Percentiles rank a stretch among this genome's conserved stretches.
These are phyloP conservation scores for Helicosporidium sp. DNA, from an alignment of 139 green algal genomes.

Conservation along the genomic window DNA sequence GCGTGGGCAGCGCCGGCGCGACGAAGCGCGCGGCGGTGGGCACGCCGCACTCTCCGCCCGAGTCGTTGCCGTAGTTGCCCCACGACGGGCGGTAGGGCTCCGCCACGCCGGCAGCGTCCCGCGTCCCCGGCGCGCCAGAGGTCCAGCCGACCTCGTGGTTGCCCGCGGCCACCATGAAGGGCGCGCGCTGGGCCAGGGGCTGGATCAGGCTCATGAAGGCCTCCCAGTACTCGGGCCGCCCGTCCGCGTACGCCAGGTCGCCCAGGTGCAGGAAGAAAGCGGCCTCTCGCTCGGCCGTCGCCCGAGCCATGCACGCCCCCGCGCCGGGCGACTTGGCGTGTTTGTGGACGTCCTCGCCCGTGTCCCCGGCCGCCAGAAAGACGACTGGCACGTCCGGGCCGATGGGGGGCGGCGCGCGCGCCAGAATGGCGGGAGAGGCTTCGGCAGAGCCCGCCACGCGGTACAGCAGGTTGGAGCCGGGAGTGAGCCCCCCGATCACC, in stretches of 20 bases:
- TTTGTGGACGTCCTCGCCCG: constrained; percentile 29
- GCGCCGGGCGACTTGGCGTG: constrained; percentile 29
- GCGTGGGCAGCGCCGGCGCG: no score
- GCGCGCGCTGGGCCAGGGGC: constrained; percentile 28
- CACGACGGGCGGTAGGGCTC: constrained; percentile 31
- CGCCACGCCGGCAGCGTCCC: constrained; percentile 21
- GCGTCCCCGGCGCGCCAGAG: no score
- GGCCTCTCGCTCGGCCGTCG: not conserved
- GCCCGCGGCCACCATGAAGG: constrained; percentile 55
- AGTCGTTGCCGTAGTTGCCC: constrained; percentile 46
- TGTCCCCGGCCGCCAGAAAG: constrained; percentile 55
- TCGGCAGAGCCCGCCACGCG: no score
- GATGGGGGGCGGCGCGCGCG: constrained; percentile 2
- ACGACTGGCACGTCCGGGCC: constrained; percentile 17
- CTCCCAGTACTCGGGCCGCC: constrained; percentile 41
- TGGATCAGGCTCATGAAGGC: constrained; percentile 50
- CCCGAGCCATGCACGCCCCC: not conserved
- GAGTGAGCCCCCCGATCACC: no score
- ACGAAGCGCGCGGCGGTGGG: constrained; percentile 28
- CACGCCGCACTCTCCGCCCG: constrained; percentile 44
- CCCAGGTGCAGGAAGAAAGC: no score
- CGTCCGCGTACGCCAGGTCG: constrained; percentile 45
- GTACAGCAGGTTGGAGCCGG: no score
- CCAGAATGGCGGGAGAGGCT: no score
- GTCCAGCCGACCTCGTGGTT: constrained; percentile 55